Evolutionary conservation across 257 asterid species (phyloP).

Genomic region (Coffea canephora): DNA sequence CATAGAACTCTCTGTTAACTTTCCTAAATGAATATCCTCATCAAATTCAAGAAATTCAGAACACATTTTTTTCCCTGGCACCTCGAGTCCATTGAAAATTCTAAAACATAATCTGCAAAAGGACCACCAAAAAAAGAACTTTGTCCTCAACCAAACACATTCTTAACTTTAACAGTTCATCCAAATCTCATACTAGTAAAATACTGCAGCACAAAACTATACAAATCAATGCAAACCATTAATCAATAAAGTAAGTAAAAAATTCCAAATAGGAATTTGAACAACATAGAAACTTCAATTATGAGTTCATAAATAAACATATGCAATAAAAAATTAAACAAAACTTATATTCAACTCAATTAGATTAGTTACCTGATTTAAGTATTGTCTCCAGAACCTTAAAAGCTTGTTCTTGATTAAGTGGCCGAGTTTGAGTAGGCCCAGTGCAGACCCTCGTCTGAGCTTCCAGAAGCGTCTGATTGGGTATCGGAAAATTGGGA

Average conservation of each 20-base stretch:
- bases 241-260: neutral
- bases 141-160: neutral
- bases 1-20: neutral
- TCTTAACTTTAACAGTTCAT: neutral
- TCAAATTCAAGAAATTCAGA: neutral
- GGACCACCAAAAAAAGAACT: no score
- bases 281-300: neutral
- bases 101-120: neutral
- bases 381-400: slow-evolving; percentile 82
- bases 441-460: slow-evolving; percentile 94
- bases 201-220: neutral
- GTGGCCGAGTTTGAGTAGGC: slow-evolving; percentile 93
- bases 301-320: neutral
- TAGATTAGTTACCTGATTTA: slow-evolving; percentile 50
- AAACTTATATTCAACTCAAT: neutral
- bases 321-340: neutral
- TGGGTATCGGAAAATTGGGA: slow-evolving; percentile 48
- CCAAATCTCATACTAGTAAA: neutral
- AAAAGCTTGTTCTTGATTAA: slow-evolving; percentile 80
- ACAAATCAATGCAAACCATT: neutral
- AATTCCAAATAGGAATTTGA: neutral
- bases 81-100: neutral
- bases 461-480: slow-evolving; percentile 82
- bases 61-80: neutral
- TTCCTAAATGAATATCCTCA: neutral